Percentiles rank a stretch among this genome's conserved stretches.
phyloP scores from a whole-genome alignment of 2,329 filamentous ascomycete species.

The Cercospora nicotianae region DNA sequence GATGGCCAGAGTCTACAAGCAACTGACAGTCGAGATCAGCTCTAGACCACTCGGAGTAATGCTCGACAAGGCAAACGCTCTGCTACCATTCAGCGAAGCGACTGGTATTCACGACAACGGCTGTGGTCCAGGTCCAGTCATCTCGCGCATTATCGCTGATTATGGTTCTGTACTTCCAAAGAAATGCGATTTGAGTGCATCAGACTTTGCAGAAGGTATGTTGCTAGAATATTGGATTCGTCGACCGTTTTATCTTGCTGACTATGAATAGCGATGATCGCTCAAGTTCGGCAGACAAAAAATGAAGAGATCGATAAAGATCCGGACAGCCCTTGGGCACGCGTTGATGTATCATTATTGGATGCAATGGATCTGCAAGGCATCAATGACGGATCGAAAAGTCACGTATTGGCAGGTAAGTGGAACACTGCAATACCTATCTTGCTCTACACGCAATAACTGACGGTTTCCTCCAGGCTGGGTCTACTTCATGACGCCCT shows the following conservation, averaged over 20 bases:
- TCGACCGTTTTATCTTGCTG: not conserved
- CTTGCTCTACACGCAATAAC: not conserved
- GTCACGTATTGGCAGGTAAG: constrained; percentile 37
- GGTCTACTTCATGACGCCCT: constrained; percentile 21
- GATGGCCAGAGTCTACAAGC: constrained; percentile 29
- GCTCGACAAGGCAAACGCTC: constrained; percentile 31
- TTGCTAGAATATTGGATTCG: not conserved
- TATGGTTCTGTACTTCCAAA: constrained; percentile 28
- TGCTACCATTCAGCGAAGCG: constrained; percentile 32
- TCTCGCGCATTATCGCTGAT: constrained; percentile 28
- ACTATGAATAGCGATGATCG: constrained; percentile 32
- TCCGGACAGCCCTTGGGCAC: constrained; percentile 28
- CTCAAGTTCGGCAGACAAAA: constrained; percentile 24
- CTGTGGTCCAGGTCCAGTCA: constrained; percentile 36
- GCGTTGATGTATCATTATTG: constrained; percentile 29
- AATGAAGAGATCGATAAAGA: constrained; percentile 19
- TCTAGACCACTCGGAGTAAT: constrained; percentile 27
- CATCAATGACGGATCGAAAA: constrained; percentile 27
- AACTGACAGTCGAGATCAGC: constrained; percentile 23
- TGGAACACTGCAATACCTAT: too few species aligned
- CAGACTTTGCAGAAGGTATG: constrained; percentile 33
- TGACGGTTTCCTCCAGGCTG: not conserved
- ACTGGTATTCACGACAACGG: constrained; percentile 38
- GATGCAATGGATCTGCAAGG: constrained; percentile 34
- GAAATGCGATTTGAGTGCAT: constrained; percentile 25